phyloP scores from a whole-genome alignment of 2,329 filamentous ascomycete species.

The Talaromyces funiculosus region DNA sequence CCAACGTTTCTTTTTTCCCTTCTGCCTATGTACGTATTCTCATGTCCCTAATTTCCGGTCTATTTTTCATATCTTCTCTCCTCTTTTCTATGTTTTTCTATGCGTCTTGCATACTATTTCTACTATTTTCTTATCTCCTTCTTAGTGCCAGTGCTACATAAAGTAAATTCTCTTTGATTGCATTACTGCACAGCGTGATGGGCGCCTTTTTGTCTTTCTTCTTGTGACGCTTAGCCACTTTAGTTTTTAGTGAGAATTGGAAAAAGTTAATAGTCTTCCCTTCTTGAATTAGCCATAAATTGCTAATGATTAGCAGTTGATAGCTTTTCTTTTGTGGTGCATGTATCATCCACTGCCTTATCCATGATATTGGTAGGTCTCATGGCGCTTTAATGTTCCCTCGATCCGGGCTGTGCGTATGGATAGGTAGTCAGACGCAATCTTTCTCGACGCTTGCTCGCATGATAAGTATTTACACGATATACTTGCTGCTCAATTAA shows the following conservation, averaged over 20 bases:
- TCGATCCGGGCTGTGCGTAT: neutral
- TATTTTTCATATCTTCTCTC: neutral
- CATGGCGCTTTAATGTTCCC: neutral
- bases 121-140: neutral
- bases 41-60: neutral
- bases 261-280: neutral
- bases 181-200: conserved; percentile 28
- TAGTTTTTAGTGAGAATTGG: neutral
- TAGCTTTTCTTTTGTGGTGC: no score
- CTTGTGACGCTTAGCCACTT: neutral
- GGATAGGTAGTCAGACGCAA: no score
- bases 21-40: neutral
- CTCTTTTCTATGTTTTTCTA: neutral
- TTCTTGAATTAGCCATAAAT: no score
- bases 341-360: no score
- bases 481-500: no score
- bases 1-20: neutral
- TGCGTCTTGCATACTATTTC: neutral
- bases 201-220: neutral
- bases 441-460: no score
- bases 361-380: no score
- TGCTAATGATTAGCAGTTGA: no score
- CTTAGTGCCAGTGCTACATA: neutral
- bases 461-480: no score
- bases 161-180: conserved; percentile 28